phyloP scores from a whole-genome alignment of 495 filamentous ascomycete species.

The Annulohypoxylon bovei region DNA sequence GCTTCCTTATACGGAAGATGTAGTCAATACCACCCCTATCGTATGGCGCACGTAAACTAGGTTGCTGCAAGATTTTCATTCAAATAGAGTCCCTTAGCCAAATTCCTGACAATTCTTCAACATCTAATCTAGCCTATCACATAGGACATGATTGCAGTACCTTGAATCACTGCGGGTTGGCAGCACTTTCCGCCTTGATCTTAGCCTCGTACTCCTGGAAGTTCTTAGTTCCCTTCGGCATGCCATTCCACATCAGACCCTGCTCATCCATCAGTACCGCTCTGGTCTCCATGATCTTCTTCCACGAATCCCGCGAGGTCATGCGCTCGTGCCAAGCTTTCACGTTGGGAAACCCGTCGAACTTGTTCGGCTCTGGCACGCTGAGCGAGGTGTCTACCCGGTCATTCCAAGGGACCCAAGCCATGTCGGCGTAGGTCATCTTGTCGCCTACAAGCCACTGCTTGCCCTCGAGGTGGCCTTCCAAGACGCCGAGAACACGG shows the following conservation, averaged over 20 bases:
- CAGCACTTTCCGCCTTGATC: neutral
- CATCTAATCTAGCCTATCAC: too few species aligned
- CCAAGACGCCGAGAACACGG: constrained; percentile 59
- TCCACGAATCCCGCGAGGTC: neutral
- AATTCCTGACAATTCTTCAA: too few species aligned
- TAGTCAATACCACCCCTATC: too few species aligned
- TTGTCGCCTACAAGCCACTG: constrained; percentile 64
- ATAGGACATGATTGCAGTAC: neutral
- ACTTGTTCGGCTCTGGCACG: constrained; percentile 29
- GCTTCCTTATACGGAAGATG: constrained; percentile 1
- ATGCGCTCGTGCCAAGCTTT: constrained; percentile 35
- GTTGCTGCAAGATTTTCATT: too few species aligned
- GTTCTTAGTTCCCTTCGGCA: neutral
- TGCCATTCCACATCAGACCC: neutral
- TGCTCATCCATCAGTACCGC: neutral
- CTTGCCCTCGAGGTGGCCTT: constrained; percentile 48
- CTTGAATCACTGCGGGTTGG: neutral
- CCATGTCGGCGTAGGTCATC: constrained; percentile 51
- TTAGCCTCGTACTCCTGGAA: neutral
- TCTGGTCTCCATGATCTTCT: neutral
- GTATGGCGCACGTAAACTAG: too few species aligned
- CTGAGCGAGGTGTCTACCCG: constrained; percentile 11
- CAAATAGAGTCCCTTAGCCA: too few species aligned
- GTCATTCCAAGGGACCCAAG: constrained; percentile 57
- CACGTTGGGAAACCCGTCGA: constrained; percentile 23